Conservation (phyloP, 164 flowering plant species). For the Stephania japonica region DNA sequence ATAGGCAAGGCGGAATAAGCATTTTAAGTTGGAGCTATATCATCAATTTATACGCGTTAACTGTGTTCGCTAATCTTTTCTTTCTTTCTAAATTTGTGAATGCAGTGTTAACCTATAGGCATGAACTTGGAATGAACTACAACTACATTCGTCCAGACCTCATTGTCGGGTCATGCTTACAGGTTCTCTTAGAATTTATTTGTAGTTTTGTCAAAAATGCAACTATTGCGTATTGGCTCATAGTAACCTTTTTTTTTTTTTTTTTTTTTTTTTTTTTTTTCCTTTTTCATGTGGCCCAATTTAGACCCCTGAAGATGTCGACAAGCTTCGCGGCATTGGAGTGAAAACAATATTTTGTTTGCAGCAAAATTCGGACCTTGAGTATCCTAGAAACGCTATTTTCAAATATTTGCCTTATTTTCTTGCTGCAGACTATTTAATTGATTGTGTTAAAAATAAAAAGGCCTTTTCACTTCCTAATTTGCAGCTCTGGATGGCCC, state of each 20-base stretch:
- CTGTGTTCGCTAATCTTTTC: conserved; percentile 6
- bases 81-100: conserved; percentile 3
- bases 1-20: not conserved
- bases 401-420: conserved; percentile 2
- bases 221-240: not conserved
- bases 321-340: conserved; percentile 79
- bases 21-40: not conserved
- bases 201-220: not conserved
- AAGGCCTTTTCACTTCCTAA: not conserved
- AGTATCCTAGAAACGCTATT: conserved; percentile 56
- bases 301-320: conserved; percentile 88
- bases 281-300: conserved; percentile 10
- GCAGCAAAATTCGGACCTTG: conserved; percentile 90
- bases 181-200: conserved; percentile 40
- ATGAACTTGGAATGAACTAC: conserved; percentile 96
- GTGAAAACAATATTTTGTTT: conserved; percentile 92
- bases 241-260: not conserved
- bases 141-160: conserved; percentile 84
- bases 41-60: not conserved
- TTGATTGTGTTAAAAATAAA: not conserved
- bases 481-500: not conserved
- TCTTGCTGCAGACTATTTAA: not conserved
- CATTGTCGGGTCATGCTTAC: conserved; percentile 96
- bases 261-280: not conserved
- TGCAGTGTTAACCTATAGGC: conserved; percentile 90